Conservation (phyloP, 805 yeast genomes). For the Suhomyces xylopsoci region DNA sequence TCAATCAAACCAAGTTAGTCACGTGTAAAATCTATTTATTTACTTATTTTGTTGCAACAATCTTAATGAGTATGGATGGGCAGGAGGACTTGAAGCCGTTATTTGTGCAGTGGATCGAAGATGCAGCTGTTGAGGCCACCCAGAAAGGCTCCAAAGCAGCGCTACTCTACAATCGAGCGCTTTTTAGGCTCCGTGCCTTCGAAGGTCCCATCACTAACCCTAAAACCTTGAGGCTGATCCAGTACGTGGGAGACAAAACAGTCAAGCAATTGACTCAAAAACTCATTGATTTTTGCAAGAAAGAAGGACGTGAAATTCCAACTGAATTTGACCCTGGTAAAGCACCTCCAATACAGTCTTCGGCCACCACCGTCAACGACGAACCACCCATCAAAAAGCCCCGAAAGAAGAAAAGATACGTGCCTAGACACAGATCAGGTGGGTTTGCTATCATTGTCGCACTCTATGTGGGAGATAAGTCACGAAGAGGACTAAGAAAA, state of each 20-base stretch:
- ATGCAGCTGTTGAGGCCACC: conserved; percentile 44
- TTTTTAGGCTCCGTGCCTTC: conserved; percentile 45
- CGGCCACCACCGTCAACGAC: not conserved
- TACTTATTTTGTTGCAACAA: not conserved
- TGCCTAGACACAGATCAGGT: conserved; percentile 77
- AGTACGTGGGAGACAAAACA: conserved; percentile 71
- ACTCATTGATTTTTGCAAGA: conserved; percentile 54
- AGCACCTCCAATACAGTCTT: not conserved
- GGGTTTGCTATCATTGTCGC: conserved; percentile 78
- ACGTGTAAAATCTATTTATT: not conserved
- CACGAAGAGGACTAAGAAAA: conserved; percentile 58
- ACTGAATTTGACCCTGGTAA: conserved; percentile 15
- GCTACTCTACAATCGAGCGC: conserved; percentile 53
- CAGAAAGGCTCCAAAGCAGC: conserved; percentile 52
- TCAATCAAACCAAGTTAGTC: not conserved
- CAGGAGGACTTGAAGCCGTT: conserved; percentile 45
- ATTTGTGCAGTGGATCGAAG: conserved; percentile 58
- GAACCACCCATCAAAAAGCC: conserved; percentile 1
- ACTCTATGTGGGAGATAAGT: conserved; percentile 47
- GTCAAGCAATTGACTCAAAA: conserved; percentile 48
- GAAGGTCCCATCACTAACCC: conserved; percentile 52
- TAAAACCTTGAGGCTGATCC: conserved; percentile 54
- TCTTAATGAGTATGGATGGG: not conserved
- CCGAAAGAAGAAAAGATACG: conserved; percentile 39
- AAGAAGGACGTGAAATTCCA: conserved; percentile 49